Conservation (phyloP, 2,329 filamentous ascomycete genomes). For the Fusarium globosum region DNA sequence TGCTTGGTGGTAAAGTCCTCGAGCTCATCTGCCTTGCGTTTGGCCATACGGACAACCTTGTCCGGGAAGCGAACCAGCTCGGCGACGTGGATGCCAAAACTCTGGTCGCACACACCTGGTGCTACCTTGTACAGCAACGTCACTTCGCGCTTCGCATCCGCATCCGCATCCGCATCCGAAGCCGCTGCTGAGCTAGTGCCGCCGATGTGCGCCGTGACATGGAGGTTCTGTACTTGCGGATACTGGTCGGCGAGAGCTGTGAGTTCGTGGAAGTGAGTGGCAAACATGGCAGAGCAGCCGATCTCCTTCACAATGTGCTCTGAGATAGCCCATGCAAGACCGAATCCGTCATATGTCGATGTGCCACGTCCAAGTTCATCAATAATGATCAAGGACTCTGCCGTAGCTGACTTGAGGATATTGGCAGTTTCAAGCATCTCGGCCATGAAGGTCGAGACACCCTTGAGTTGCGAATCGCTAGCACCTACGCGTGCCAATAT, state of each 20-base stretch:
- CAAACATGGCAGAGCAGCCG: constrained; percentile 92
- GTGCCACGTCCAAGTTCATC: constrained; percentile 97
- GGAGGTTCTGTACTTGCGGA: constrained; percentile 89
- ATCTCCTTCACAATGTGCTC: constrained; percentile 98
- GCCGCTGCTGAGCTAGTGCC: constrained; percentile 55
- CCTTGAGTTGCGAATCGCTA: constrained; percentile 95
- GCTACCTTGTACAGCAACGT: constrained; percentile 97
- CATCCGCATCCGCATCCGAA: constrained; percentile 50
- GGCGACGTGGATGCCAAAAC: constrained; percentile 97
- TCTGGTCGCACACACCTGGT: constrained; percentile 94
- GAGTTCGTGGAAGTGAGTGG: constrained; percentile 98
- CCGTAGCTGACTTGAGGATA: constrained; percentile 95
- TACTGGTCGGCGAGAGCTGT: constrained; percentile 90
- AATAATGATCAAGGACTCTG: constrained; percentile 97
- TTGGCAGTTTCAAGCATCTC: constrained; percentile 99
- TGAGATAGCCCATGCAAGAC: constrained; percentile 98
- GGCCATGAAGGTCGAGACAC: constrained; percentile 98
- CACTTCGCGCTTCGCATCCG: constrained; percentile 77
- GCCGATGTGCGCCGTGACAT: constrained; percentile 94
- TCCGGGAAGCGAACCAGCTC: constrained; percentile 96
- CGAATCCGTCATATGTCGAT: constrained; percentile 98
- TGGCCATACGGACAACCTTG: constrained; percentile 99
- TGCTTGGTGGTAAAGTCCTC: constrained; percentile 93
- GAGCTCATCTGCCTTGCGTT: constrained; percentile 96
- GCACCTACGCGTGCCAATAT: constrained; percentile 96